phyloP scores from a whole-genome alignment of 192 early-diverging fungal genomes.

The Backusella tuberculispora region DNA sequence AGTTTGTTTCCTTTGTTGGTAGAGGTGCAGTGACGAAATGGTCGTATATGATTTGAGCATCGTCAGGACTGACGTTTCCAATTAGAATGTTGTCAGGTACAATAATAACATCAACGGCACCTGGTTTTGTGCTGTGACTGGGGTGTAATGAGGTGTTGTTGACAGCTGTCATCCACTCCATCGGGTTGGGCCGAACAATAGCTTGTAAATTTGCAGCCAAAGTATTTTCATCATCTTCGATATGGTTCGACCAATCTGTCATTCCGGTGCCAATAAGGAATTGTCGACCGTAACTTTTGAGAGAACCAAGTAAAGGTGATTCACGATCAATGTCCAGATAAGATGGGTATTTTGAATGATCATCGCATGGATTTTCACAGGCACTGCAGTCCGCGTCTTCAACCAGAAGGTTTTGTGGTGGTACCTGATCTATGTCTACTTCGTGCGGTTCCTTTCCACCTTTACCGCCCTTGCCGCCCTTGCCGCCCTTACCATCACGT shows the following conservation, averaged over 20 bases:
- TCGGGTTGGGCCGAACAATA: conserved; percentile 1
- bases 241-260: conserved; percentile 50
- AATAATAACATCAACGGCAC: conserved; percentile 46
- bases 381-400: conserved; percentile 42
- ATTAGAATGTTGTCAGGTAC: conserved; percentile 62
- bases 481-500: not conserved
- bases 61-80: conserved; percentile 46
- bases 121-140: conserved; percentile 33
- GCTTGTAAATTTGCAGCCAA: conserved; percentile 44
- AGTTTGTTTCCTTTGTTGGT: conserved; percentile 1
- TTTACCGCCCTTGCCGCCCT: not conserved
- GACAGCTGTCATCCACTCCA: conserved; percentile 40
- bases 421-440: conserved; percentile 36
- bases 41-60: conserved; percentile 50
- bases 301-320: conserved; percentile 46
- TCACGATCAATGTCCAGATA: conserved; percentile 57
- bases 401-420: conserved; percentile 23
- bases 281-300: conserved; percentile 57
- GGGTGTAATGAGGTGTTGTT: conserved; percentile 48
- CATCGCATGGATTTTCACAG: conserved; percentile 51
- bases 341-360: conserved; percentile 52
- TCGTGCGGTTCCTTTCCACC: not conserved
- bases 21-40: conserved; percentile 39
- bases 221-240: conserved; percentile 52
- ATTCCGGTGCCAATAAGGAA: conserved; percentile 58